A percentile compares a stretch with the other conserved stretches of the same genome.
These are phyloP conservation scores for Ustilago hordei DNA, from an alignment of 1,284 basidiomycete species.

Conservation along the genomic window DNA sequence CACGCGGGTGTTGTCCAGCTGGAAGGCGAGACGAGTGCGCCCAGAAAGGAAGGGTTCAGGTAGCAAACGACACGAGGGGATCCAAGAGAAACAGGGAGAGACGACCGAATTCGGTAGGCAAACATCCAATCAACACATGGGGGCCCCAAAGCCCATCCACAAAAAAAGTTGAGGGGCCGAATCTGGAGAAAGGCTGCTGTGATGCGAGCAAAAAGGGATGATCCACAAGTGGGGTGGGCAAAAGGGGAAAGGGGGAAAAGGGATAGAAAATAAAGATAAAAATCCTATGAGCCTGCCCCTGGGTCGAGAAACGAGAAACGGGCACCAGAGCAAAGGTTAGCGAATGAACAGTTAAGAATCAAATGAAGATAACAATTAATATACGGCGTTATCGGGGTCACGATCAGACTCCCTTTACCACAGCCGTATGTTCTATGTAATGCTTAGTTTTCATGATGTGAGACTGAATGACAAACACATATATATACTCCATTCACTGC, in stretches of 20 bases:
- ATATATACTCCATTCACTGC: too few species aligned
- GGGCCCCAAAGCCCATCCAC: slow-evolving; percentile 22
- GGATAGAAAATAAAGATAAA: neutral
- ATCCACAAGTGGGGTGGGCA: slow-evolving; percentile 15
- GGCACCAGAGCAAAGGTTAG: neutral
- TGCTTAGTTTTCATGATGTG: too few species aligned
- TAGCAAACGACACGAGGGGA: neutral
- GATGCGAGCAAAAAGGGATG: neutral
- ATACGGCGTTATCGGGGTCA: too few species aligned
- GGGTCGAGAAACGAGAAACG: neutral
- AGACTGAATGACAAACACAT: too few species aligned
- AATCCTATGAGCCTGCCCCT: neutral
- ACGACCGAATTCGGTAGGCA: slow-evolving; percentile 7
- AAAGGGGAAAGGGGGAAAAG: slow-evolving; percentile 1
- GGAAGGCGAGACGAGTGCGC: neutral
- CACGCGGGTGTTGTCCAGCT: neutral
- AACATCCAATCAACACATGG: slow-evolving; percentile 41
- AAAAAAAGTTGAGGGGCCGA: slow-evolving; percentile 10
- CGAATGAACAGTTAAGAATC: slow-evolving; percentile 14
- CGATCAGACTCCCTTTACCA: too few species aligned
- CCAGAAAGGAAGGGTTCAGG: slow-evolving; percentile 3
- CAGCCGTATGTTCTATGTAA: too few species aligned
- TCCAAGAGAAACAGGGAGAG: neutral
- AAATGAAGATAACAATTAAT: too few species aligned
- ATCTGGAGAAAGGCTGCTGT: slow-evolving; percentile 25